Base-by-base conservation (phyloP, 768 basidiomycete genomes). In the Polyporus arcularius region DNA sequence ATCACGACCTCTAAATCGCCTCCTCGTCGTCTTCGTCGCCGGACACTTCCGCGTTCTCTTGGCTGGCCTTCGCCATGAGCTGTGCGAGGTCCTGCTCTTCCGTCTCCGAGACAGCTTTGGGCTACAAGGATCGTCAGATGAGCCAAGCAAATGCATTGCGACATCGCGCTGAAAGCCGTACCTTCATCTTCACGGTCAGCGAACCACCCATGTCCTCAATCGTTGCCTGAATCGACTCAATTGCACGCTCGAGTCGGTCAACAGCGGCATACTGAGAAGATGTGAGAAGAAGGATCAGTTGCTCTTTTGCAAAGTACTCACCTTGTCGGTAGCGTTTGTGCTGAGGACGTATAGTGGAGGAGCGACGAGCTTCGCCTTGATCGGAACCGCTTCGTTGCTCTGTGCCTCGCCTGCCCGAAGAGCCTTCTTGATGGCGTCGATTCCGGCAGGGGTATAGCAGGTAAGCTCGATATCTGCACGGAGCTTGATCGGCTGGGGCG, bases 401-500 rank as follows among this genome's bases (percentile, higher is more conserved):
- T 91, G 85, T 53, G 82, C 85, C 73, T 98, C 97, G 32, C 96
- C 96, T 3, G 91, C 92, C 45, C 84, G 83, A 39, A 98, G 81
- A 0, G 97, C 96, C 54, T 87, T 88, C 77, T 94, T 94, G 76
- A 99, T 98, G 5, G 96, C 95, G 68, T 97, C 94, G 72, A 99
- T 98, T 9, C 97, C 96, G 6, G 92, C 86, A 38, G 94, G 95
- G 1, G 90, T 89, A 74, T 97, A 99, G 75, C 96, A 98, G 42
- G 95, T 97, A 47, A 99, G 78, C 76, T 98, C 95, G 68, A 99
- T 92, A 75, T 99, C 97, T 4, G 97, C 95, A 67, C 97, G 93
- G 42, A 99, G 85, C 78, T 98, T 99, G 81, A 99, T 96, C 5
- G 97, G 95, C 74, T 99, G 97, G 1, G 97, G 97, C 0, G 97